phyloP scores from a whole-genome alignment of 1,284 basidiomycete genomes.

The Mycena sp. region DNA sequence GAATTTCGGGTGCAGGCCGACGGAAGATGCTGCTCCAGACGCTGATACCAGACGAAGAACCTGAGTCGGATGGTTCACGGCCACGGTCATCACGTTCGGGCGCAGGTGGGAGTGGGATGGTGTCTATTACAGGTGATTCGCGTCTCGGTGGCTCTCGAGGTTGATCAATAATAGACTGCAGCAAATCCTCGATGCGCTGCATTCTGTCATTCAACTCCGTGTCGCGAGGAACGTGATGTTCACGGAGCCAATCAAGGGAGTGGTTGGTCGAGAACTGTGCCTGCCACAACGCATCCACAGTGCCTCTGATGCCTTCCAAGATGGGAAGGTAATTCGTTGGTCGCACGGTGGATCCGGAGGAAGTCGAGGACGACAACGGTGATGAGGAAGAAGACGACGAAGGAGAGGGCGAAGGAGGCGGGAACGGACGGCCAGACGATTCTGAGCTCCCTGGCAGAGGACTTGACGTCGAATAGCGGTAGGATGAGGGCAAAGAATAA shows the following conservation, averaged over 20 bases:
- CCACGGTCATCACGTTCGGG: no score
- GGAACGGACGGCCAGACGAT: slow-evolving; percentile 20
- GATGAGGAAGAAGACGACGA: slow-evolving; percentile 39
- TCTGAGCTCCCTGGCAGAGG: slow-evolving; percentile 14
- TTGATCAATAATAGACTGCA: slow-evolving; percentile 46
- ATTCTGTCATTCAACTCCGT: slow-evolving; percentile 50
- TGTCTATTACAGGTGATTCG: no score
- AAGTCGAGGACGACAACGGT: slow-evolving; percentile 47
- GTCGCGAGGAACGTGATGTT: slow-evolving; percentile 33
- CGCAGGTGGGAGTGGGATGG: slow-evolving; percentile 21
- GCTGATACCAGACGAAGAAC: slow-evolving; percentile 34
- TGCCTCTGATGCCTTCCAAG: slow-evolving; percentile 35
- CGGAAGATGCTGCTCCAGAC: slow-evolving; percentile 24
- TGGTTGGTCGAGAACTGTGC: slow-evolving; percentile 66
- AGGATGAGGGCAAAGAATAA: slow-evolving; percentile 8
- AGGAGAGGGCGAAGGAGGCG: slow-evolving; percentile 31
- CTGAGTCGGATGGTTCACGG: slow-evolving; percentile 33
- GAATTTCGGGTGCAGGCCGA: slow-evolving; percentile 7
- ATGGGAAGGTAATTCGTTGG: slow-evolving; percentile 33
- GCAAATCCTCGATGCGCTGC: slow-evolving; percentile 51
- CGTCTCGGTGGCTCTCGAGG: slow-evolving; percentile 35
- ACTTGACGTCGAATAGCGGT: slow-evolving; percentile 12
- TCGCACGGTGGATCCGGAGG: slow-evolving; percentile 47
- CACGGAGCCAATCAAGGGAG: slow-evolving; percentile 54
- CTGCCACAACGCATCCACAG: slow-evolving; percentile 62